Percentiles rank a stretch among this genome's conserved stretches.
Conservation (phyloP, 768 basidiomycete genomes). For the Russula vinacea region DNA sequence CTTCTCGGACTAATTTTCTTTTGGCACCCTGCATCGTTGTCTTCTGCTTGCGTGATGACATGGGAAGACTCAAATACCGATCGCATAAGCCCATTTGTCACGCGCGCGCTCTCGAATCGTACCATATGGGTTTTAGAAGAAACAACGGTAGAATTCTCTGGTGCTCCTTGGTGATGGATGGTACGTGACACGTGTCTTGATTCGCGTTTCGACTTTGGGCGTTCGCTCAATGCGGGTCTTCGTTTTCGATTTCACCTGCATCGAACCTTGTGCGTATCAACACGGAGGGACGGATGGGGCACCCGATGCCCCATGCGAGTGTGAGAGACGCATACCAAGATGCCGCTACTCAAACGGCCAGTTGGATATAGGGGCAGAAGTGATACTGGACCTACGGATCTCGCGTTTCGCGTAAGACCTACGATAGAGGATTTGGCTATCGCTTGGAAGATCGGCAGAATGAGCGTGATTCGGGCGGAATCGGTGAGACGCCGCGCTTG, state of each 20-base stretch:
- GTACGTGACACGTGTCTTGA: not conserved
- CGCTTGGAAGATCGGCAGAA: not conserved
- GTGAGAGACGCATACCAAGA: not conserved
- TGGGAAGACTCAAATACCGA: not conserved
- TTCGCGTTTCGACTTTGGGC: not conserved
- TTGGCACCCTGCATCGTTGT: not conserved
- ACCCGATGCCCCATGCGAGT: not conserved
- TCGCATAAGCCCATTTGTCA: constrained; percentile 10
- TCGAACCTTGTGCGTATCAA: constrained; percentile 5
- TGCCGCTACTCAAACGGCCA: not conserved
- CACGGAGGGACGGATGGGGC: not conserved
- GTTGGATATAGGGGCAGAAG: not conserved
- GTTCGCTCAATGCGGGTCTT: not conserved
- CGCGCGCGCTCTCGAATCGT: constrained; percentile 2
- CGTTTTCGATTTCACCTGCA: not conserved
- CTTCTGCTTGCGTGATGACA: not conserved
- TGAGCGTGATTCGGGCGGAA: constrained; percentile 4
- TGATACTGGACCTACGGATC: not conserved
- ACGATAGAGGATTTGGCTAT: not conserved
- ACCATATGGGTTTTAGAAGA: constrained; percentile 1
- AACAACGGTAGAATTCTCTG: not conserved
- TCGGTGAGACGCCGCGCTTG: not conserved
- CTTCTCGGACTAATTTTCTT: not conserved
- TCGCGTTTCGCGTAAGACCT: not conserved
- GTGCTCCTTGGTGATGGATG: not conserved